Evolutionary conservation across 2,329 filamentous ascomycete genomes (phyloP), one percentile per base, ranked within the genome.

Genomic region (Cordyceps cateniannulata): DNA sequence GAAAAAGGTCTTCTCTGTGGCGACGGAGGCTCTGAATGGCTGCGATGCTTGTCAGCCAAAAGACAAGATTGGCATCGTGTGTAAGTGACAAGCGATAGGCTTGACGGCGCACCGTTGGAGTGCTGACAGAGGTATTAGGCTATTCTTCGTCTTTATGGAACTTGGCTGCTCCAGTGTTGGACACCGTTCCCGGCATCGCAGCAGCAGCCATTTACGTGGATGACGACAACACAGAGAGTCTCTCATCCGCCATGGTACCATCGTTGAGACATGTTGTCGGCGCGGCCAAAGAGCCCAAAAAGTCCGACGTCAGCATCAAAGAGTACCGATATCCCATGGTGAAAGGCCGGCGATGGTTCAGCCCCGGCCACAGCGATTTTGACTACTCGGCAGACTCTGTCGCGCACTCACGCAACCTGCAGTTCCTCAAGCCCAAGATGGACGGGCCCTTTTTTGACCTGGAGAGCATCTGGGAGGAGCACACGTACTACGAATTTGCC

Each of bases 381-480:
- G 38, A 54, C 52, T 54, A 54, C 18, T 3, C 38, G 38, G 18
- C 52, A 3, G 52, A 54, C 54, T 38, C 54, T 5, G 44, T 90
- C 0, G 79, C 85, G 0, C 88, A 91, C 70, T 88, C 87, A 1
- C 80, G 88, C 1, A 85, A 76, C 61, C 72, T 91, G 4, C 73
- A 77, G 0, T 89, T 90, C 65, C 66, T 92, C 12, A 89, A 89
- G 68, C 78, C 79, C n/a, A 73, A 81, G 14, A 72, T 89, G 8
- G 76, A 77, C 1, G 89, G 88, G 0, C 88, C 88, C 0, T 80
- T 77, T 61, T 90, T 92, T 67, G 86, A 92, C 66, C 81, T 92
- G 20, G 89, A 92, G 69, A 80, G 80, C 1, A 85, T 92, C 55
- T 93, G 89, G 89, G 87, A 91, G 8, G 87, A 91, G 71, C 89